Base-by-base conservation (phyloP, 1,284 basidiomycete species). In the Trametes sp. region DNA sequence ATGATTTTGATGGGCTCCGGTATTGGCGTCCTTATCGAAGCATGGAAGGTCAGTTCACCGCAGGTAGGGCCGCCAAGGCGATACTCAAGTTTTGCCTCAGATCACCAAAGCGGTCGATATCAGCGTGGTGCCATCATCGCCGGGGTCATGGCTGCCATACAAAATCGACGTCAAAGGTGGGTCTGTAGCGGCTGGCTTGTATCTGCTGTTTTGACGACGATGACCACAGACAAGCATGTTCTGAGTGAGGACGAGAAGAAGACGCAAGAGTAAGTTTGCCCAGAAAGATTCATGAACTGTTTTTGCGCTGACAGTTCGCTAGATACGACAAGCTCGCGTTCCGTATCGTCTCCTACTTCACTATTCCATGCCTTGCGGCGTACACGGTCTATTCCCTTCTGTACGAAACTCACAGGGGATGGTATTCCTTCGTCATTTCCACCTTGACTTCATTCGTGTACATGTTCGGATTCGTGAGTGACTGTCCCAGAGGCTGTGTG, bases 381-480 rank as follows among this genome's bases (percentile, higher is more conserved):
- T 98, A 98, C 77, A 90, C 95, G 2, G 80, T 92, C 64, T 98
- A 98, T 76, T 97, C 94, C 33, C 84, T 95, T 46, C 69, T 95
- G n/a, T 95, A 95, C 74, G 86, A 94, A 71, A 90, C 90, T 0
- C 97, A 98, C 77, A 85, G 88, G 69, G 92, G 94, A 54, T 98
- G 96, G 96, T 98, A 98, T 78, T 94, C 92, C 69, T 99, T 98
- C 77, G 83, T 94, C 64, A 95, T 98, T 61, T 89, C 93, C 38
- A 94, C 93, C 4, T 80, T 94, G 56, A 92, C 92, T 31, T 93
- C 90, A 38, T 96, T 94, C 76, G 93, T 96, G 41, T 96, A 95
- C 73, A 95, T 95, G 88, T 98, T 98, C 76, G 97, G 97, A 66
- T 98, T 98, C 77, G 95, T 96, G 70, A 80, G 90, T 85, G 16